Evolutionary conservation across 768 basidiomycete genomes (phyloP), one percentile per base, ranked within the genome.

Genomic region (Mrakia gelida): DNA sequence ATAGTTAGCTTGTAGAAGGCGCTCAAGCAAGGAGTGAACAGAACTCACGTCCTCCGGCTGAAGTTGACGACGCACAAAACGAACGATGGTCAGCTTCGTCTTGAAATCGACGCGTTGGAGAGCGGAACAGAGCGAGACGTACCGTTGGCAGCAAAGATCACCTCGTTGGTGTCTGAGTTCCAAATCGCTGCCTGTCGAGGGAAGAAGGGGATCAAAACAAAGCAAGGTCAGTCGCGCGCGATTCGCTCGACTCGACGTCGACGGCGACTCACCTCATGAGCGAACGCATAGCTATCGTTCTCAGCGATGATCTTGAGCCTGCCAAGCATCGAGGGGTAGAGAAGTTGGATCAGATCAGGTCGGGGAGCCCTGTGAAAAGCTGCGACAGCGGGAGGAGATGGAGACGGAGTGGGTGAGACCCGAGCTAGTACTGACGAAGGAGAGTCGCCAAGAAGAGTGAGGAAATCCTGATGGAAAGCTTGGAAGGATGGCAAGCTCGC

Each of bases 241-340:
- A 49, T 26, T 34, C 52, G 73, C 26, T 16, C 16, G 26, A 41
- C 26, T 59, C 18, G 10, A 11, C 49, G 49, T 15, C 49, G 49
- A 52, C 81, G 54, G 15, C n/a, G 11, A 65, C 74, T 75, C 80
- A 28, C 80, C 79, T 94, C 92, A 81, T 93, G 92, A 26, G 91
- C 92, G 79, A 92, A 89, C 3, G 90, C 34, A n/a, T 70, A 90
- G 82, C 90, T 90, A 5, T 87, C 88, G 4, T 87, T 87, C 11
- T 88, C 87, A 0, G 89, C 89, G 68, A 94, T 88, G 78, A 88
- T 83, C 5, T 87, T 87, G 71, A 93, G 87, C 87, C 9, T 92
- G 89, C 34, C 85, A 84, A 6, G 83, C 79, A 1, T 91, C 92
- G 0, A 92, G 87, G 75, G 92, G 85, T 10, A 82, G 76, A 63